These are phyloP conservation scores for Aurinia saxatilis DNA, from an alignment of 345 rosid species.

Conservation along the genomic window DNA sequence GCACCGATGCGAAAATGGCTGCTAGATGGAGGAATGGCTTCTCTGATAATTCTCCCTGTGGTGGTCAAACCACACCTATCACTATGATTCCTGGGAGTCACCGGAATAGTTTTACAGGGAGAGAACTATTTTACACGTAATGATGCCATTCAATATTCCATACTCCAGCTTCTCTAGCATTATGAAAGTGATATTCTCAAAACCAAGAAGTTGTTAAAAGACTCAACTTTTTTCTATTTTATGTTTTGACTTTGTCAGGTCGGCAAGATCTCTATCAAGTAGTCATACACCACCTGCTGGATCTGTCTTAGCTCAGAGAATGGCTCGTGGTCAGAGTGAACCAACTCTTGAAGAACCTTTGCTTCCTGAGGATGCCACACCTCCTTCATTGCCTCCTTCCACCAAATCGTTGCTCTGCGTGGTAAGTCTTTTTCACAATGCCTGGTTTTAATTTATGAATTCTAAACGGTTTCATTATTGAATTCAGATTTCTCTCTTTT, in stretches of 20 bases:
- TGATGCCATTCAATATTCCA: background rate
- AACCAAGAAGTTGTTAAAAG: background rate
- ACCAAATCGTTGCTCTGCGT: slow-evolving; percentile 57
- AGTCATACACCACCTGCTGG: slow-evolving; percentile 68
- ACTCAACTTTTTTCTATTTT: background rate
- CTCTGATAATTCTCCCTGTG: slow-evolving; percentile 14
- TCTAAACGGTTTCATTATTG: background rate
- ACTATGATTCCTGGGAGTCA: slow-evolving; percentile 42
- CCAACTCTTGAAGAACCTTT: slow-evolving; percentile 56
- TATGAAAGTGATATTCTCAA: background rate
- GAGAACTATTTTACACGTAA: slow-evolving; percentile 63
- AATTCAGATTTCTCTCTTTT: slow-evolving; percentile 8
- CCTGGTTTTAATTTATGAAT: background rate
- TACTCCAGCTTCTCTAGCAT: too few species aligned
- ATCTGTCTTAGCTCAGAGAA: slow-evolving; percentile 45
- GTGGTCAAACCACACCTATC: slow-evolving; percentile 46
- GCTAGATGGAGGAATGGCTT: slow-evolving; percentile 33
- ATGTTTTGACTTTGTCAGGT: slow-evolving; percentile 35
- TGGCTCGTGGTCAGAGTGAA: slow-evolving; percentile 32
- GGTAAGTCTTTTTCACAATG: slow-evolving; percentile 32
- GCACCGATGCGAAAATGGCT: background rate
- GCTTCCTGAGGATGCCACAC: slow-evolving; percentile 36
- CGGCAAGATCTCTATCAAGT: slow-evolving; percentile 75
- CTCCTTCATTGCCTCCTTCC: slow-evolving; percentile 36
- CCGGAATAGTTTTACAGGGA: slow-evolving; percentile 38